Base-by-base conservation (phyloP, 495 filamentous ascomycete species). In the Hamigera avellanea region DNA sequence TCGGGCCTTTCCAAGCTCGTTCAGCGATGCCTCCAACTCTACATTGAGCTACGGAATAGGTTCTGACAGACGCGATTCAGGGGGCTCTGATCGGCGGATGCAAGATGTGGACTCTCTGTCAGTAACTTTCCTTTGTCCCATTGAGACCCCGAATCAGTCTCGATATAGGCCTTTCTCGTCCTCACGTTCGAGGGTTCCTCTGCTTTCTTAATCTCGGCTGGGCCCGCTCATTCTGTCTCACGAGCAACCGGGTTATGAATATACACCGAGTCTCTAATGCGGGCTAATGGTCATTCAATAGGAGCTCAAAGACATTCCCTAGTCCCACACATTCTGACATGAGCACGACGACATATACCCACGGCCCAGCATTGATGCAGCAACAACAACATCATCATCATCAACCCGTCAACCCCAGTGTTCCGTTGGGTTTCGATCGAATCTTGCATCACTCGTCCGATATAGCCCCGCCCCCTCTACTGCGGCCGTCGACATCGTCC, bases 41-140 rank as follows among this genome's bases (percentile, higher is more conserved):
- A 37, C 39, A 14, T 14, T 42, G 34, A 40, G 33, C 38, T 46
- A 48, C 33, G 44, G 9, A 23, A 30, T 15, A 30, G 28, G 4
- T 13, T 4, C n/a, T 13, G 28, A 15, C 10, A 30, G 28, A 6
- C 10, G 44, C 14, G 51, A 50, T 29, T 55, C 48, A 32, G 45
- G 46, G 36, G 39, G 46, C 41, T 49, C 57, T 36, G 41, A 29
- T 15, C 41, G 46, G 35, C 54, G 53, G 37, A 39, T 46, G 31
- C 52, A 50, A 44, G 61, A 62, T 41, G 32, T 57, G 46, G 61
- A 64, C 30, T 62, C 56, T 38, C 56, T 59, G 61, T 64, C 62
- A 59, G 45, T 44, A 44, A 54, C 52, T 50, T 37, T 33, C 35
- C 41, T 46, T 45, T 41, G 29, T 33, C 49, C n/a, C n/a, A n/a